Conservation (phyloP, 2,329 filamentous ascomycete species). For the Neonectria hederae region DNA sequence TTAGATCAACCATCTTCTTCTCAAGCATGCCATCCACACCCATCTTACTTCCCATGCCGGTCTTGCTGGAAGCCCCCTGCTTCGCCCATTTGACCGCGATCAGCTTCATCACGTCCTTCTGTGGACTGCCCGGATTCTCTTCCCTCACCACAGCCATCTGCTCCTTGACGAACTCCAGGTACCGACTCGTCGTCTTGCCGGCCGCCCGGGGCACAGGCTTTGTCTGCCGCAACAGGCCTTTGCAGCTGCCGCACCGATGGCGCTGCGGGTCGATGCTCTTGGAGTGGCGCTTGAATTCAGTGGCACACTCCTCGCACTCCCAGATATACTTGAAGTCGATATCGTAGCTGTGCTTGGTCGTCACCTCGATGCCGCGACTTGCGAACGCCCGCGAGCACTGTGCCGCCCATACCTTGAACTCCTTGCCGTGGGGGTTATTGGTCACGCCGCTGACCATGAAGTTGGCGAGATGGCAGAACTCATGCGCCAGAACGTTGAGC, state of each 20-base stretch:
- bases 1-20: conserved; percentile 41
- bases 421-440: conserved; percentile 81
- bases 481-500: conserved; percentile 92
- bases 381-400: conserved; percentile 67
- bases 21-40: conserved; percentile 35
- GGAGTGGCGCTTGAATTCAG: conserved; percentile 84
- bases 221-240: conserved; percentile 75
- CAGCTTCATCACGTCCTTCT: conserved; percentile 75
- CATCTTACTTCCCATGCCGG: conserved; percentile 18
- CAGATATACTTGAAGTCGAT: conserved; percentile 95
- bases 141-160: conserved; percentile 71
- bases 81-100: conserved; percentile 71
- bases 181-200: conserved; percentile 49
- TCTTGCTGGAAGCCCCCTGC: conserved; percentile 51
- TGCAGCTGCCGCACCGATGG: conserved; percentile 83
- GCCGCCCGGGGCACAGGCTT: conserved; percentile 72
- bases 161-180: conserved; percentile 68
- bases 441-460: conserved; percentile 85
- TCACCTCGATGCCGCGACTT: conserved; percentile 75
- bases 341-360: conserved; percentile 87
- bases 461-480: conserved; percentile 93
- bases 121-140: conserved; percentile 64
- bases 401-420: conserved; percentile 80
- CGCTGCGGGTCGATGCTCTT: conserved; percentile 80
- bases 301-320: conserved; percentile 75